phyloP scores from a whole-genome alignment of 2,329 filamentous ascomycete genomes.

The Leptographium galeiforme region DNA sequence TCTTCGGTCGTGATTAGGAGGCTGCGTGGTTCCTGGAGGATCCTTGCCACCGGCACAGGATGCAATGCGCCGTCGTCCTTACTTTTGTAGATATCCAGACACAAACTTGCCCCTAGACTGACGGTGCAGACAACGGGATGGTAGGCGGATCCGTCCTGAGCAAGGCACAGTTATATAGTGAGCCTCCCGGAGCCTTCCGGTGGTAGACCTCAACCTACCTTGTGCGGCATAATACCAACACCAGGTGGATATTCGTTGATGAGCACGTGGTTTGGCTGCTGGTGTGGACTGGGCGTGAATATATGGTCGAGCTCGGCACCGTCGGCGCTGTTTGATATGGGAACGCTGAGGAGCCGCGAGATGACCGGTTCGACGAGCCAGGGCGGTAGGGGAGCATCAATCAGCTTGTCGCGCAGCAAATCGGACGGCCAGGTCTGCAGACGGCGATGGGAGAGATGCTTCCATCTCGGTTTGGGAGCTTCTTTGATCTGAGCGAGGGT shows the following conservation, averaged over 20 bases:
- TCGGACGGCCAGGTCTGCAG: slow-evolving; percentile 85
- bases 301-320: slow-evolving; percentile 23
- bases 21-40: slow-evolving; percentile 76
- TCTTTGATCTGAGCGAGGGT: slow-evolving; percentile 31
- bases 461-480: slow-evolving; percentile 69
- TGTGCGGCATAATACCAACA: slow-evolving; percentile 94
- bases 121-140: slow-evolving; percentile 81
- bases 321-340: slow-evolving; percentile 8
- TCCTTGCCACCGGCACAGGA: slow-evolving; percentile 34
- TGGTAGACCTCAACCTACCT: slow-evolving; percentile 26
- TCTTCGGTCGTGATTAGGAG: slow-evolving; percentile 57
- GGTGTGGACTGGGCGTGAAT: slow-evolving; percentile 56
- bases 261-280: slow-evolving; percentile 74
- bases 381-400: slow-evolving; percentile 57
- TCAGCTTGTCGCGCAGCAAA: slow-evolving; percentile 62
- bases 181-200: background rate
- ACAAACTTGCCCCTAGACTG: slow-evolving; percentile 64
- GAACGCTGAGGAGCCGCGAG: slow-evolving; percentile 41
- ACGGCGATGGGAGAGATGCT: slow-evolving; percentile 72
- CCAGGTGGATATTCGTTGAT: slow-evolving; percentile 85
- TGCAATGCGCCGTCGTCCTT: slow-evolving; percentile 46
- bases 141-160: slow-evolving; percentile 67
- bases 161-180: background rate
- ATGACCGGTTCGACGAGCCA: slow-evolving; percentile 66
- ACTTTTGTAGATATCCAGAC: slow-evolving; percentile 62